phyloP scores from a whole-genome alignment of 108 stramenopile species.

The Cyclotella cryptica region DNA sequence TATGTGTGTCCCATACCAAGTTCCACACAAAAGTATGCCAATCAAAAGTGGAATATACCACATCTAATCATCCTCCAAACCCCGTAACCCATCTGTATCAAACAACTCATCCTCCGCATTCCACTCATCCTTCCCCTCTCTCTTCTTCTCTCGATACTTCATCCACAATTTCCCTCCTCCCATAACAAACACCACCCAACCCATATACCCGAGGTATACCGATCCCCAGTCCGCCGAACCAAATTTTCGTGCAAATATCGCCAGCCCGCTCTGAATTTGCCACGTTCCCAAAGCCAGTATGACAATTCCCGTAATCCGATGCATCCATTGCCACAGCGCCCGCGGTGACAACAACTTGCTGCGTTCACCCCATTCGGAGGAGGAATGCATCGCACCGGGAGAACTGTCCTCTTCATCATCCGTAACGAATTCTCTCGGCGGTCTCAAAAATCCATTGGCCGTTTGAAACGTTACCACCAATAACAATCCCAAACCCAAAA shows the following conservation, averaged over 20 bases:
- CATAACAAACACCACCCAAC: conserved; percentile 23
- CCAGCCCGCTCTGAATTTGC: conserved; percentile 59
- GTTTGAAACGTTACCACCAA: conserved; percentile 53
- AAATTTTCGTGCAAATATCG: conserved; percentile 38
- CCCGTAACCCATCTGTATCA: not conserved
- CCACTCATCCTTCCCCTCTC: not conserved
- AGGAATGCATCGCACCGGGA: conserved; percentile 10
- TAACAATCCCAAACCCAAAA: conserved; percentile 52
- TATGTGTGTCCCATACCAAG: too few relatives aligned
- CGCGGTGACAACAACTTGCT: conserved; percentile 35
- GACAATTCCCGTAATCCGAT: conserved; percentile 44
- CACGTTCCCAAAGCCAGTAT: conserved; percentile 49
- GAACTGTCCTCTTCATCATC: conserved; percentile 19
- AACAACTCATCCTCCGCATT: conserved; percentile 13
- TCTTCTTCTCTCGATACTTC: conserved; percentile 13
- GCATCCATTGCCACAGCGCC: conserved; percentile 51
- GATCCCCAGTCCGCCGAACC: conserved; percentile 22
- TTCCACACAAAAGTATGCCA: too few relatives aligned
- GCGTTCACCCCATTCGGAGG: too few relatives aligned
- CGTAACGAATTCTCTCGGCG: conserved; percentile 42
- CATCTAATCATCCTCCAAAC: conserved; percentile 3
- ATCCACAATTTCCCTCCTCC: conserved; percentile 31
- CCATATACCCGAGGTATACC: conserved; percentile 37
- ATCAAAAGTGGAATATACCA: too few relatives aligned
- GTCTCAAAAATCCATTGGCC: conserved; percentile 50